These are phyloP conservation scores for Nothopassalora personata DNA, from an alignment of 2,329 filamentous ascomycete species.

Conservation along the genomic window DNA sequence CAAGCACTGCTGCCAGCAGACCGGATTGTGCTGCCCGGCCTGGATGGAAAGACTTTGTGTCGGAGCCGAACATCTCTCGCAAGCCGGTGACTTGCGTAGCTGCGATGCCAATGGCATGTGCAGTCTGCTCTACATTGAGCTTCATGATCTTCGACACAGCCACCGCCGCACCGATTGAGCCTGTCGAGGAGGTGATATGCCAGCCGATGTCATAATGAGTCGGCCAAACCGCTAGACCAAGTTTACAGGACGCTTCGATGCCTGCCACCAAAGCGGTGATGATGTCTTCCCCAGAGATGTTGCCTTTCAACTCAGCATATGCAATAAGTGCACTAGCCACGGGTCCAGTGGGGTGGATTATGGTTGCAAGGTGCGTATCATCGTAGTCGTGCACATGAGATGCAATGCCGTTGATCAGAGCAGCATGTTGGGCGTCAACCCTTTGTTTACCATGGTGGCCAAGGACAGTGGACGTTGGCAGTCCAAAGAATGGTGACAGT, in stretches of 20 bases:
- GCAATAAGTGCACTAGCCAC: constrained; percentile 49
- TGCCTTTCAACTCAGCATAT: constrained; percentile 38
- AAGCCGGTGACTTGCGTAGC: constrained; percentile 51
- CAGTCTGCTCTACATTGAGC: constrained; percentile 37
- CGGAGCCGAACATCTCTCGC: constrained; percentile 51
- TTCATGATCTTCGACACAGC: constrained; percentile 47
- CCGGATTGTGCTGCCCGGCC: constrained; percentile 51
- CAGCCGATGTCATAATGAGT: constrained; percentile 53
- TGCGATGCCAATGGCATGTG: constrained; percentile 50
- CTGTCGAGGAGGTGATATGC: constrained; percentile 52
- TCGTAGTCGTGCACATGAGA: constrained; percentile 55
- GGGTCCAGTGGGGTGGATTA: constrained; percentile 52
- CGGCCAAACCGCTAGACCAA: constrained; percentile 50
- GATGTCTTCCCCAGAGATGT: constrained; percentile 44
- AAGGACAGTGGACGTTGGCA: constrained; percentile 35
- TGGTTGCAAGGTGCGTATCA: constrained; percentile 52
- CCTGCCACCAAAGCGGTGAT: constrained; percentile 49
- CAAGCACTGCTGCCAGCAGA: constrained; percentile 44
- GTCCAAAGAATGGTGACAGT: constrained; percentile 36
- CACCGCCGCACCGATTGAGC: constrained; percentile 50
- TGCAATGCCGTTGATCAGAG: constrained; percentile 51
- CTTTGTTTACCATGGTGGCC: constrained; percentile 28
- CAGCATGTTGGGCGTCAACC: constrained; percentile 46
- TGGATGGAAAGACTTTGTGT: constrained; percentile 53
- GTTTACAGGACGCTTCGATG: constrained; percentile 50